Base-by-base conservation (phyloP, 805 yeast species). In the Yamadazyma insecticola region DNA sequence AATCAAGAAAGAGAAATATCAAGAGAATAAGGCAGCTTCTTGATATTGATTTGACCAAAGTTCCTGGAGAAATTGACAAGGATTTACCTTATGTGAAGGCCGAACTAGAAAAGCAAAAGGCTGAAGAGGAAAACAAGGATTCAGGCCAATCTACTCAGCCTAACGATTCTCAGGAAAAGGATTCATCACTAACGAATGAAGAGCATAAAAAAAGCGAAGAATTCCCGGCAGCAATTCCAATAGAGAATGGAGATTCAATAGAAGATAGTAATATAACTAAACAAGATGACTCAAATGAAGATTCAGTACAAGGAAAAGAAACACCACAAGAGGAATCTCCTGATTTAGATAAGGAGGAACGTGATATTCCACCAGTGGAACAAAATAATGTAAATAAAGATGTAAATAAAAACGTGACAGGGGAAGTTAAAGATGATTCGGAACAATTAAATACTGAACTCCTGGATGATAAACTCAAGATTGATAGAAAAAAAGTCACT, bases 1-100 rank as follows among this genome's bases (percentile, higher is more conserved):
- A 50, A 25, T 62, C 69, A 45, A 57, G 70, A 47, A 66, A 67
- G 47, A 66, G 60, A 50, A 66, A 66, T 21, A 64, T 63, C 29
- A 68, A 66, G 41, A 70, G 59, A 47, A 66, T 60, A 53, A 70
- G 60, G 48, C 53, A 47, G 26, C 22, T 32, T 23, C 55, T 52
- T 15, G 57, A 57, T 18, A 63, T 47, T 10, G 53, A 45, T 43
- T 39, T 59, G 22, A 26, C 48, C 5, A 45, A 44, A 32, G 45
- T 53, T 11, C 63, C 67, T 4, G 70, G 69, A 13, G 60, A 37
- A n/a, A 35, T 53, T 9, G 57, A 52, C 35, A 36, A 34, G 14
- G 44, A 40, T 3, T 43, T 48, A 21, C 57, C 70, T 3, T 47
- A 46, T 28, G 50, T 49, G 26, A 50, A 49, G 30, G 42, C 35